These are phyloP conservation scores for Lecanicillium sp. DNA, from an alignment of 2,329 filamentous ascomycete species.

Conservation along the genomic window DNA sequence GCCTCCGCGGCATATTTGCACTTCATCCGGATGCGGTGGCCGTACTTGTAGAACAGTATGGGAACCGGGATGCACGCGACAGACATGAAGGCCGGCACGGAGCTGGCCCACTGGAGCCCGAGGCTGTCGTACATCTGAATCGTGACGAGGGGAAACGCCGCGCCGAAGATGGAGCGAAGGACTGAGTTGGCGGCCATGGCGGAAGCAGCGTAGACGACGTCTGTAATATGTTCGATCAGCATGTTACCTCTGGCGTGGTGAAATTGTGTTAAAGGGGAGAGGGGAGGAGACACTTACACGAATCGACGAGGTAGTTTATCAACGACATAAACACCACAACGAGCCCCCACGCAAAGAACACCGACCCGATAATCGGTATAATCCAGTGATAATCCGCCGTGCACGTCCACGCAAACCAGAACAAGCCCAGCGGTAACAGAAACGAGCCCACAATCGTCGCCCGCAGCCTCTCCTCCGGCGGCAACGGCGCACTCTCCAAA, in stretches of 20 bases:
- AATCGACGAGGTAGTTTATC: slow-evolving; percentile 58
- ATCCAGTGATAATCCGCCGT: slow-evolving; percentile 46
- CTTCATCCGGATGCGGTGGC: slow-evolving; percentile 23
- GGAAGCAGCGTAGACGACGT: slow-evolving; percentile 66
- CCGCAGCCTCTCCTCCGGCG: slow-evolving; percentile 51
- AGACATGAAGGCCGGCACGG: slow-evolving; percentile 63
- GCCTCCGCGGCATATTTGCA: slow-evolving; percentile 13
- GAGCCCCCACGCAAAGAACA: slow-evolving; percentile 46
- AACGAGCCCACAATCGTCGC: slow-evolving; percentile 50
- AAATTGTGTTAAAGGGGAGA: not conserved
- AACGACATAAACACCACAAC: slow-evolving; percentile 55
- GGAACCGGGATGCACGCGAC: slow-evolving; percentile 64
- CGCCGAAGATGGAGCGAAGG: slow-evolving; percentile 61
- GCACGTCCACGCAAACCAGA: slow-evolving; percentile 57
- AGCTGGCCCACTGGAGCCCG: slow-evolving; percentile 66
- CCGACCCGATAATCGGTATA: slow-evolving; percentile 31
- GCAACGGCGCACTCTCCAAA: slow-evolving; percentile 36
- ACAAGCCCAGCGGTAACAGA: slow-evolving; percentile 48
- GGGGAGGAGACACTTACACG: slow-evolving; percentile 25
- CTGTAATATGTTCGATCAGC: no score
- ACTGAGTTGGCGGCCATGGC: slow-evolving; percentile 63
- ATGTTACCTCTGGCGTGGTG: no score
- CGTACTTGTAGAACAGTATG: slow-evolving; percentile 65
- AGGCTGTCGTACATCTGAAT: slow-evolving; percentile 44
- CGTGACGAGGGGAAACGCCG: slow-evolving; percentile 64